Evolutionary conservation across 1,284 basidiomycete species (phyloP), one percentile per base, ranked within the genome.

Genomic region (Microstroma glucosiphilum): DNA sequence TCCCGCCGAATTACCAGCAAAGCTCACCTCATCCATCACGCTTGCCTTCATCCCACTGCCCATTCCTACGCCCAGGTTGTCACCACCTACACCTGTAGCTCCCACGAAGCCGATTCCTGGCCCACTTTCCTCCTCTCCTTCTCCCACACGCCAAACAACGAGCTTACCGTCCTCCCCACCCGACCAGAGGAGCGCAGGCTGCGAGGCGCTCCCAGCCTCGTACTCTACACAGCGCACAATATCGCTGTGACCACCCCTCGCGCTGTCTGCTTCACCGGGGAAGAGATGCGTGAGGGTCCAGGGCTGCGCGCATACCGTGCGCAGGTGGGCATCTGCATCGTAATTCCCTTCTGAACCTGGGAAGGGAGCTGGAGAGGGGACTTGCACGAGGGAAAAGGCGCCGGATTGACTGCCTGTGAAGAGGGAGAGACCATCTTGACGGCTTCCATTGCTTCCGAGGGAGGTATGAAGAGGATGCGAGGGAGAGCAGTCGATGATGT

Each of bases 401-500:
- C 30, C 48, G 41, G 6, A 2, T 55, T 58, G 53, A 56, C 53
- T 12, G 57, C 53, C 21, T 40, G 46, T n/a, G 30, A 21, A 43
- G 26, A 49, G 23, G 55, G 48, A 40, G 41, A n/a, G 21, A 51
- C 57, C 13, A 60, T 54, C 19, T 53, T 15, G 11, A 59, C 63
- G 23, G 43, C 42, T n/a, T 57, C 13, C 41, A 25, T 25, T 15
- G 17, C 15, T 7, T 40, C 64, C 40, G 46, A 46, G 60, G 64
- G 64, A 49, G 64, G 58, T 26, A 60, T 62, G 55, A 60, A 67
- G 40, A 42, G 41, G n/a, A 64, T 48, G 23, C 42, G 54, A 19
- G 54, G 57, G 15, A 63, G n/a, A 56, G 30, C 56, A 56, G 62
- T 79, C 77, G 61, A 79, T 73, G 4, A 76, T 65, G 43, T 76